Evolutionary conservation across 306 rosid genomes (phyloP).

Genomic region (Quercus wislizeni): DNA sequence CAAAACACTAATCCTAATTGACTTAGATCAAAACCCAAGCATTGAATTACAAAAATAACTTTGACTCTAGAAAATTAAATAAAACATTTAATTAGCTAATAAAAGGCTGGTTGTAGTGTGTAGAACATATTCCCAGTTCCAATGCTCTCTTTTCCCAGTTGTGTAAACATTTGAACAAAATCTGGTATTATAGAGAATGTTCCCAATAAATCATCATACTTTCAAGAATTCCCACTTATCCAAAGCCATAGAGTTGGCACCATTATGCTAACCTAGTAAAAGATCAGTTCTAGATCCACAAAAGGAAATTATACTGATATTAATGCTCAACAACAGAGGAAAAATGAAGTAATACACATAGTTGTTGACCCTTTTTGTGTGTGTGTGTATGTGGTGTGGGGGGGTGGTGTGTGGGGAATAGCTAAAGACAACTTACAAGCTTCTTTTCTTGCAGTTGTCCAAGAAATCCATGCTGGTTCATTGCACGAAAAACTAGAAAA

Average conservation of each 20-base stretch:
- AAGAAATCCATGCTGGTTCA: constrained; percentile 93
- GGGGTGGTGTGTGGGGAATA: neutral
- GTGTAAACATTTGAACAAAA: no score
- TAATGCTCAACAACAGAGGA: neutral
- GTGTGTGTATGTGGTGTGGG: neutral
- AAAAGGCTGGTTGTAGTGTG: neutral
- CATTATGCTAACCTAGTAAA: neutral
- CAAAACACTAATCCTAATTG: no score
- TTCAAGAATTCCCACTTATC: neutral
- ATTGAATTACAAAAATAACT: no score
- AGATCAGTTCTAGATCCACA: neutral
- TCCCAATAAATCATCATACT: neutral
- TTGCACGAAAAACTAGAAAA: constrained; percentile 91
- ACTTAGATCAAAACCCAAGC: no score
- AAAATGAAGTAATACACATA: neutral
- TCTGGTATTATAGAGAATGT: neutral
- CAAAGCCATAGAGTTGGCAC: neutral
- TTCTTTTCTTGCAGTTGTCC: constrained; percentile 94
- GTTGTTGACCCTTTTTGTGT: no score
- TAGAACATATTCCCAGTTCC: neutral
- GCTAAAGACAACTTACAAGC: constrained; percentile 55
- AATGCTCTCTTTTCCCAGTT: neutral
- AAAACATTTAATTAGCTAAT: no score
- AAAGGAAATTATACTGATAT: neutral
- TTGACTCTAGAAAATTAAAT: no score